phyloP scores from a whole-genome alignment of 306 rosid species.

The apple (Malus domestica) region DNA sequence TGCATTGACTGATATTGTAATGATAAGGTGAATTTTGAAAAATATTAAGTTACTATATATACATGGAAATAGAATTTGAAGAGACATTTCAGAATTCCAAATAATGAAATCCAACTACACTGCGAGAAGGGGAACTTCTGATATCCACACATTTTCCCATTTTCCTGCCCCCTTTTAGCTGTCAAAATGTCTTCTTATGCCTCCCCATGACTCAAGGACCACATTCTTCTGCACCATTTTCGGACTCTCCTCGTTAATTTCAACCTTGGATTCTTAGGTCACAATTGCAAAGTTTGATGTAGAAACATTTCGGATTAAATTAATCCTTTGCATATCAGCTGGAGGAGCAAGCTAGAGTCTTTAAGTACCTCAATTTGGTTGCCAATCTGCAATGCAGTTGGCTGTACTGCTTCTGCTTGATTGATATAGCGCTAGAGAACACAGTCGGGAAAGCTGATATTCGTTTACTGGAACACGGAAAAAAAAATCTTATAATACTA shows the following conservation, averaged over 20 bases:
- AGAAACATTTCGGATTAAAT: background rate
- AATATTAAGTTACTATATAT: background rate
- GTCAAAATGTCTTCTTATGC: conserved; percentile 16
- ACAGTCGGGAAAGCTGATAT: no score
- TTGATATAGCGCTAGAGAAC: background rate
- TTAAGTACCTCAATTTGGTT: background rate
- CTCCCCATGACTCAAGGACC: background rate
- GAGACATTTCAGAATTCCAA: background rate
- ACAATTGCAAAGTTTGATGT: background rate
- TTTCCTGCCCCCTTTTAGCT: conserved; percentile 13
- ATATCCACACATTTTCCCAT: conserved; percentile 27
- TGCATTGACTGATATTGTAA: background rate
- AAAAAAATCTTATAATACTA: no score
- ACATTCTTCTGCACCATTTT: background rate
- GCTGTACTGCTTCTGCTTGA: background rate
- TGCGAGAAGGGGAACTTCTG: conserved; percentile 26
- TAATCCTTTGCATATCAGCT: background rate
- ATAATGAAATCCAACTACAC: conserved; percentile 19
- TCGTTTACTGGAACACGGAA: no score
- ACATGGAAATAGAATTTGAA: background rate
- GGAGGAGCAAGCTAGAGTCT: background rate
- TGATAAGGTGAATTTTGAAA: background rate
- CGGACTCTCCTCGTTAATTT: background rate
- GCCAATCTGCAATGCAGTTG: background rate
- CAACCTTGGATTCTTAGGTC: background rate